Percentiles rank a stretch among this genome's conserved stretches.
Conservation (phyloP, 495 filamentous ascomycete species). For the Lentithecium fluviatile region DNA sequence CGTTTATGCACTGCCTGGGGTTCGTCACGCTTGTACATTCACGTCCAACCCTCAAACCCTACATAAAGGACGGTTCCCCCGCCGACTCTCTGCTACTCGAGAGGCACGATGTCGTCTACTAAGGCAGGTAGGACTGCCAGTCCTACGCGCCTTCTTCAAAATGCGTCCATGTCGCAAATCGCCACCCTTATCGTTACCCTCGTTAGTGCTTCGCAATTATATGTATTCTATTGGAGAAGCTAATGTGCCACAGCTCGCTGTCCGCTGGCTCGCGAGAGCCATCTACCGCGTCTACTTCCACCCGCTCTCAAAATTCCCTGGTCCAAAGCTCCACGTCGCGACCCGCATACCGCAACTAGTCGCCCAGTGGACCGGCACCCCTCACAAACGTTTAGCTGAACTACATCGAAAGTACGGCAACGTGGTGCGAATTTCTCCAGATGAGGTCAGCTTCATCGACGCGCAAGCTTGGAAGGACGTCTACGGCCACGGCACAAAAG, state of each 20-base stretch:
- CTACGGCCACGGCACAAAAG: slow-evolving; percentile 48
- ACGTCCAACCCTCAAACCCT: no score
- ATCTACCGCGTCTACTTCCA: slow-evolving; percentile 52
- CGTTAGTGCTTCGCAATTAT: neutral
- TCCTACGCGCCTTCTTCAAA: neutral
- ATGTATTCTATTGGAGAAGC: neutral
- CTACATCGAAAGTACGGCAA: slow-evolving; percentile 44
- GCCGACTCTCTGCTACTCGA: neutral
- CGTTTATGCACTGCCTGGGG: no score
- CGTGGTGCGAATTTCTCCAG: slow-evolving; percentile 57
- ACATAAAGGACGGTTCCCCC: no score
- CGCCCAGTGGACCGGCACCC: slow-evolving; percentile 3
- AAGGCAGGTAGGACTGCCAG: neutral
- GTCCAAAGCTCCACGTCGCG: slow-evolving; percentile 43
- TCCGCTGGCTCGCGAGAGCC: slow-evolving; percentile 11
- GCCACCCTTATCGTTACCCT: neutral
- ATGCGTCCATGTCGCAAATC: slow-evolving; percentile 1
- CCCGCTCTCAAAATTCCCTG: slow-evolving; percentile 45
- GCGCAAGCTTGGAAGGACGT: slow-evolving; percentile 57
- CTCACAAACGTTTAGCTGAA: slow-evolving; percentile 3
- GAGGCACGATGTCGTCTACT: neutral
- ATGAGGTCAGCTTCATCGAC: slow-evolving; percentile 56
- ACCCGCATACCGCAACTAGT: slow-evolving; percentile 25
- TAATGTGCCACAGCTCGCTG: slow-evolving; percentile 5
- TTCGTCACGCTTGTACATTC: neutral